Conservation (phyloP, 1,139 yeast species). For the Taphrina flavorubra region DNA sequence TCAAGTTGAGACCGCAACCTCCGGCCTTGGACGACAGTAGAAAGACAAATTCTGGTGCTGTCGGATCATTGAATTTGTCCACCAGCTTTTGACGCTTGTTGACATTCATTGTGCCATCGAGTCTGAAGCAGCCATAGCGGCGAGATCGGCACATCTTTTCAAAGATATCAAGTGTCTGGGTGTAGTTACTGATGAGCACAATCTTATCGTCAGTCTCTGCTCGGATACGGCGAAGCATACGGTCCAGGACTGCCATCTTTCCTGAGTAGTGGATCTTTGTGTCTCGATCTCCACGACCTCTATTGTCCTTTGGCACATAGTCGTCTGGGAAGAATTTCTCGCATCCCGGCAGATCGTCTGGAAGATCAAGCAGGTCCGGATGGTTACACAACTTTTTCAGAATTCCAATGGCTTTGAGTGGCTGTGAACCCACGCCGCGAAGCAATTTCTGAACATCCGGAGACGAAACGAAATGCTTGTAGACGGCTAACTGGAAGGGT, state of each 20-base stretch:
- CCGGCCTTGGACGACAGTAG: conserved; percentile 95
- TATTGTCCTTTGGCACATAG: conserved; percentile 58
- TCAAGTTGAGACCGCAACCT: conserved; percentile 96
- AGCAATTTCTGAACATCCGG: conserved; percentile 72
- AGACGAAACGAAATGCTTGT: conserved; percentile 76
- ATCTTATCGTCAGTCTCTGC: conserved; percentile 89
- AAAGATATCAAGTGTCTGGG: conserved; percentile 88
- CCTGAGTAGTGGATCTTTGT: conserved; percentile 66
- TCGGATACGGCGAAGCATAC: conserved; percentile 73
- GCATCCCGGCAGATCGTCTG: conserved; percentile 75
- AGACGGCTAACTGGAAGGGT: conserved; percentile 74
- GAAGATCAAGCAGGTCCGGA: conserved; percentile 80
- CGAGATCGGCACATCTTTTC: conserved; percentile 80
- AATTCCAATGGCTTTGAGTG: conserved; percentile 86
- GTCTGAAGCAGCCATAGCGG: conserved; percentile 76
- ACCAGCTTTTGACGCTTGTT: conserved; percentile 93
- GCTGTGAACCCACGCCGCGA: conserved; percentile 76
- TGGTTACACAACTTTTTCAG: conserved; percentile 91
- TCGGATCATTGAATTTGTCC: conserved; percentile 88
- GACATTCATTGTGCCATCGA: conserved; percentile 92
- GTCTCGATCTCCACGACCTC: conserved; percentile 65
- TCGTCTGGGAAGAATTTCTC: conserved; percentile 71
- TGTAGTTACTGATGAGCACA: conserved; percentile 90
- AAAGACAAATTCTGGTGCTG: conserved; percentile 84
- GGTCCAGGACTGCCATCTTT: conserved; percentile 62